A percentile compares a stretch with the other conserved stretches of the same genome.
These are phyloP conservation scores for Carex parvula DNA, from an alignment of 176 grass and related monocot species.

Conservation along the genomic window DNA sequence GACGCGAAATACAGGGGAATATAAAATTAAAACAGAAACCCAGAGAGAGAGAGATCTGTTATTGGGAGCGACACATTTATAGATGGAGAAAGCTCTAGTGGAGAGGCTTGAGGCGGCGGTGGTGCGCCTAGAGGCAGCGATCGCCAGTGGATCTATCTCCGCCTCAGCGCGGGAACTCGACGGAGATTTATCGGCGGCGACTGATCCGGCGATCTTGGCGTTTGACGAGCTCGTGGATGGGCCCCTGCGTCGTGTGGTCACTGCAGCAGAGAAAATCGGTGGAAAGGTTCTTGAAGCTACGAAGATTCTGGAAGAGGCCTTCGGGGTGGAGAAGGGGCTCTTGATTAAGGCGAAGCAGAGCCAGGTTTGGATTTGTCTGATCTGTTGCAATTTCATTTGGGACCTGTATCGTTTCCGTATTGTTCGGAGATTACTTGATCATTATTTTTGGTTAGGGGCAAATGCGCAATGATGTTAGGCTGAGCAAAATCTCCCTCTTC, in stretches of 20 bases:
- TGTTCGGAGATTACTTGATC: not conserved
- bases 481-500: not conserved
- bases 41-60: not conserved
- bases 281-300: conserved; percentile 74
- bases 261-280: conserved; percentile 79
- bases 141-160: conserved; percentile 38
- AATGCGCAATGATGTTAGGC: not conserved
- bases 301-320: conserved; percentile 71
- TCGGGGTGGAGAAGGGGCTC: conserved; percentile 57
- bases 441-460: not conserved
- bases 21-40: not conserved
- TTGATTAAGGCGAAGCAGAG: conserved; percentile 72
- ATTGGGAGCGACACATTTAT: not conserved
- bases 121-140: conserved; percentile 63
- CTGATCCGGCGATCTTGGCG: conserved; percentile 76
- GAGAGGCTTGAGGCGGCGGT: conserved; percentile 87
- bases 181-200: not conserved
- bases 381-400: not conserved
- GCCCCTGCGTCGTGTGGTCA: conserved; percentile 43
- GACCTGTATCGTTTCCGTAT: not conserved
- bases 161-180: conserved; percentile 32
- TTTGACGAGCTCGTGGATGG: conserved; percentile 66
- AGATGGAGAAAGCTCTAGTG: conserved; percentile 71
- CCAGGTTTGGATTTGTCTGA: conserved; percentile 43
- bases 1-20: not conserved